Base-by-base conservation (phyloP, 2,329 filamentous ascomycete genomes). In the Annulohypoxylon truncatum region DNA sequence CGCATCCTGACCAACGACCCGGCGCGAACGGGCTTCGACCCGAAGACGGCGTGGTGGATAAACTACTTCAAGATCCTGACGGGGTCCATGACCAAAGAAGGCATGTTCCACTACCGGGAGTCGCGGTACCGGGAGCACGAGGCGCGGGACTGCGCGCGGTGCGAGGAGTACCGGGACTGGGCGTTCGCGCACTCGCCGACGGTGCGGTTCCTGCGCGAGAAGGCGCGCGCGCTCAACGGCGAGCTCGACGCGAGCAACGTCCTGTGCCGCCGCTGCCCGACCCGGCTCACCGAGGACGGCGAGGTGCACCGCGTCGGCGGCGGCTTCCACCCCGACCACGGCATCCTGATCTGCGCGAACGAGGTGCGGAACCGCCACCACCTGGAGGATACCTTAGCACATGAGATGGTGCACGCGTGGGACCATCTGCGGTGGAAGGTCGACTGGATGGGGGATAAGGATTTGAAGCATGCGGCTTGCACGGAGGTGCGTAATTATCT, bases 401-500 rank as follows among this genome's bases (percentile, higher is more conserved):
- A 99, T 79, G 96, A 99, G 82, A 96, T 99, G 93, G 92, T 99
- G 56, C 96, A 99, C 79, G 94, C 94, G 0, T 98, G 94, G 84
- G 96, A 99, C 78, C 92, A 97, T 78, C 77, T 98, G 72, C 84
- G 95, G 69, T 99, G 93, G 83, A 96, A 97, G 80, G 89, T 97
- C 46, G 91, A 98, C 76, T 92, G 92, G 82, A 79, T 82, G n/a
- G 88, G 84, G 3, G 83, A 85, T 72, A 92, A 82, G 82, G 83
- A 93, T 77, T 78, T 99, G 79, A 89, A 90, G 78, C 96, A 99
- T 80, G 92, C 94, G 33, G 96, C 96, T 59, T 99, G 96, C 79
- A 91, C 94, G 60, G 96, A 99, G 89, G 93, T 95, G 80, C 68
- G 81, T 12, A 22, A 15, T 31, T 52, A 47, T 12, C 13, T 22